Conservation (phyloP, 2,329 filamentous ascomycete species). For the Nigrograna mackinnonii region DNA sequence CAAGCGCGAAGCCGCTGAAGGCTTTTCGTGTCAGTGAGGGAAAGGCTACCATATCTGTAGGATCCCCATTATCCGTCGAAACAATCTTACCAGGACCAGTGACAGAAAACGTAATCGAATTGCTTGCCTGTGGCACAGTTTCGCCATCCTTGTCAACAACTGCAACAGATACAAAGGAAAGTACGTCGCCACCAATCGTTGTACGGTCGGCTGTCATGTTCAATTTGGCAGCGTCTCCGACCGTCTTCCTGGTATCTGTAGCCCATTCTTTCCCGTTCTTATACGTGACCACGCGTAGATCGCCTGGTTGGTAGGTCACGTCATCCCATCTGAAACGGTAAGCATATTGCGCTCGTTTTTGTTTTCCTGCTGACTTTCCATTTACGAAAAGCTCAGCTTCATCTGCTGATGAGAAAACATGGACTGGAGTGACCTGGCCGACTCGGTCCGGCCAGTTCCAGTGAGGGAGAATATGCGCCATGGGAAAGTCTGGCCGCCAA, state of each 20-base stretch:
- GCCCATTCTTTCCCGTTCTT: constrained; percentile 55
- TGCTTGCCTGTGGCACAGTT: constrained; percentile 47
- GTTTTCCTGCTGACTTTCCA: constrained; percentile 49
- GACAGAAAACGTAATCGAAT: constrained; percentile 50
- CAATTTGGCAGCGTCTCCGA: constrained; percentile 44
- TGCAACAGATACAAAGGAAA: constrained; percentile 51
- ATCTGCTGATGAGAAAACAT: constrained; percentile 57
- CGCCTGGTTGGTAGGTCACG: constrained; percentile 52
- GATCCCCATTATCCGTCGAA: constrained; percentile 57
- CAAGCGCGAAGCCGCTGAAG: constrained; percentile 27
- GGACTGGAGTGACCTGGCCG: constrained; percentile 56
- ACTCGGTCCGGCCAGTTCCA: constrained; percentile 59
- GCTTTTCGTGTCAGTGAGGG: constrained; percentile 22
- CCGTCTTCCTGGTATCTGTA: constrained; percentile 44
- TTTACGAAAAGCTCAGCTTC: constrained; percentile 61
- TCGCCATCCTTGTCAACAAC: constrained; percentile 51
- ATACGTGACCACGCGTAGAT: constrained; percentile 53
- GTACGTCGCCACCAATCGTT: constrained; percentile 46
- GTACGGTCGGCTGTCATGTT: constrained; percentile 47
- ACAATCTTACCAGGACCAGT: constrained; percentile 49
- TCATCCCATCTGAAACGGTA: constrained; percentile 60
- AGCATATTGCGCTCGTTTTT: constrained; percentile 35
- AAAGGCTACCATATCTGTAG: constrained; percentile 27
- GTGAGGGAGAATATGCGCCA: constrained; percentile 61
- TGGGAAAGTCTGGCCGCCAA: constrained; percentile 53